These are phyloP conservation scores for Penicillium diatomitis DNA, from an alignment of 495 filamentous ascomycete genomes.

Conservation along the genomic window DNA sequence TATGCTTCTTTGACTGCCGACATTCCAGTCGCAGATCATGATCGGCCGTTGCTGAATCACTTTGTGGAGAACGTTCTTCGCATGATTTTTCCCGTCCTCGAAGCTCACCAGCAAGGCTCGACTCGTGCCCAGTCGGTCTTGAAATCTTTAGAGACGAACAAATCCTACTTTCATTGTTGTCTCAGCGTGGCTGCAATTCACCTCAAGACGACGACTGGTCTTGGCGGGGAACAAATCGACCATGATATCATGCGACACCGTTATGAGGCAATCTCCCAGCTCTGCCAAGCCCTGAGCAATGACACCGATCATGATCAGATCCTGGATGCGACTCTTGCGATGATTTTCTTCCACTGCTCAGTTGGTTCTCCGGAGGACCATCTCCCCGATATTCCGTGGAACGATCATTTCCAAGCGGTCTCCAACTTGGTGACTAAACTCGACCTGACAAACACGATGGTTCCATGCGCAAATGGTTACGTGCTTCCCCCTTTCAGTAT, in stretches of 20 bases:
- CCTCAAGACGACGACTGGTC: slow-evolving; percentile 64
- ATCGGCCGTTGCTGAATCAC: slow-evolving; percentile 80
- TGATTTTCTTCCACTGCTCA: slow-evolving; percentile 96
- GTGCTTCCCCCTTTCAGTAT: slow-evolving; percentile 83
- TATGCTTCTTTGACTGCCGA: slow-evolving; percentile 35
- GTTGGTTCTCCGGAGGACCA: slow-evolving; percentile 79
- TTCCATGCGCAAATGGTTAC: slow-evolving; percentile 28
- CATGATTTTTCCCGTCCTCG: slow-evolving; percentile 82
- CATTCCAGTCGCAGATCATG: slow-evolving; percentile 82
- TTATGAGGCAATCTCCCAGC: slow-evolving; percentile 74
- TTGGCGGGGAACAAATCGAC: slow-evolving; percentile 70
- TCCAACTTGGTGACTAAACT: slow-evolving; percentile 74
- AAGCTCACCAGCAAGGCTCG: slow-evolving; percentile 75
- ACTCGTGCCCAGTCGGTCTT: slow-evolving; percentile 73
- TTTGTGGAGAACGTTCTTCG: slow-evolving; percentile 84
- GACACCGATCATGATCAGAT: slow-evolving; percentile 82
- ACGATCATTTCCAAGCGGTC: slow-evolving; percentile 90
- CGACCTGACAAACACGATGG: slow-evolving; percentile 60
- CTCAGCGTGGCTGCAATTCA: slow-evolving; percentile 93
- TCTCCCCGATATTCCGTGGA: slow-evolving; percentile 92
- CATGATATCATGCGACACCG: slow-evolving; percentile 90
- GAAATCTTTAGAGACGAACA: slow-evolving; percentile 78
- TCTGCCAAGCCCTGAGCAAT: slow-evolving; percentile 72
- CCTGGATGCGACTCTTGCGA: slow-evolving; percentile 85
- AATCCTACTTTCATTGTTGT: slow-evolving; percentile 90